These are phyloP conservation scores for Fusarium verticillioides DNA, from an alignment of 2,329 filamentous ascomycete species.

Conservation along the genomic window DNA sequence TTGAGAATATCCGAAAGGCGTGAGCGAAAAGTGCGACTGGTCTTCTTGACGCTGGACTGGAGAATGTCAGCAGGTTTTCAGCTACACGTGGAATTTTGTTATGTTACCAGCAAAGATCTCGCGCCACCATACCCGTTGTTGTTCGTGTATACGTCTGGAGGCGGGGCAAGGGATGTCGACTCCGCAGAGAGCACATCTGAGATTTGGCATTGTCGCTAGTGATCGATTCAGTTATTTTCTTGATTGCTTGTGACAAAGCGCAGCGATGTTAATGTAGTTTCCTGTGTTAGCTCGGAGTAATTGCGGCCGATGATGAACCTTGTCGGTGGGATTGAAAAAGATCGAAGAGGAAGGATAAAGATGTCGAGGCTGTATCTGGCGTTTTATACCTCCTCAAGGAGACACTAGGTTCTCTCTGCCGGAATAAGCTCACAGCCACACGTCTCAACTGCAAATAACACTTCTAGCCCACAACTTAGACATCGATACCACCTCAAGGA, in stretches of 20 bases:
- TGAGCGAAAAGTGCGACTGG: not conserved
- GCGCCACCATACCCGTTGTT: not conserved
- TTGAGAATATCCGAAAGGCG: not conserved
- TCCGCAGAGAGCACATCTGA: not conserved
- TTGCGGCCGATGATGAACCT: not conserved
- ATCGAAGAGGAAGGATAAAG: not conserved
- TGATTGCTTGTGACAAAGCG: not conserved
- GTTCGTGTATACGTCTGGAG: accelerated
- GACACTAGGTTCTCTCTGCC: too few relatives aligned
- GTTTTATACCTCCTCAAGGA: not conserved
- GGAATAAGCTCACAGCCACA: too few relatives aligned
- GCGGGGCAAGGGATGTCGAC: not conserved
- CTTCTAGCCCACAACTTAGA: too few relatives aligned
- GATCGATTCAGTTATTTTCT: not conserved
- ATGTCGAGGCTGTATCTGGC: too few relatives aligned
- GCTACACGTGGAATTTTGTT: too few relatives aligned
- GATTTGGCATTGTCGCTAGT: not conserved
- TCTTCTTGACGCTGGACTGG: not conserved
- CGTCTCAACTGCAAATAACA: too few relatives aligned
- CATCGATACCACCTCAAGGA: not conserved
- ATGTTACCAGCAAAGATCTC: not conserved
- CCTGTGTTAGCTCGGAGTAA: not conserved
- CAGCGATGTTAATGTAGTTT: not conserved
- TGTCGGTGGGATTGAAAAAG: too few relatives aligned
- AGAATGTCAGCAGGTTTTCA: not conserved